Evolutionary conservation across 2,329 filamentous ascomycete species (phyloP).

Genomic region (Mycosphaerella arachidis): DNA sequence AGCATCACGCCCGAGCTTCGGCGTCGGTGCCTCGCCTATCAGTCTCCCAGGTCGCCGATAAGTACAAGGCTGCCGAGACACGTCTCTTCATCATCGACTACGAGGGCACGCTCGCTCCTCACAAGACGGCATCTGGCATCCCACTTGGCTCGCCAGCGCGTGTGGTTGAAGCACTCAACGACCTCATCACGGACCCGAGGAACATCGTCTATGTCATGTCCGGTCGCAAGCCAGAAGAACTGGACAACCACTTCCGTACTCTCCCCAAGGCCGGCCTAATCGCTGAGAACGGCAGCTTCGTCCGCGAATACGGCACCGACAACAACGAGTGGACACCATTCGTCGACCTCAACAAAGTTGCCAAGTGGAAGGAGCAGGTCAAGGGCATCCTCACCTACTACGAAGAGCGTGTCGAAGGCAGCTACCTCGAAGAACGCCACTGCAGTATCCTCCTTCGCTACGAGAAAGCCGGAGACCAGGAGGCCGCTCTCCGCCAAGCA

Average conservation of each 20-base stretch:
- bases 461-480: conserved; percentile 72
- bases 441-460: conserved; percentile 91
- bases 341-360: conserved; percentile 65
- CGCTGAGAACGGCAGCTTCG: conserved; percentile 89
- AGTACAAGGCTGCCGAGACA: conserved; percentile 62
- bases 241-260: conserved; percentile 78
- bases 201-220: conserved; percentile 96
- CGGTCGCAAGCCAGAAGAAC: conserved; percentile 76
- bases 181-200: conserved; percentile 70
- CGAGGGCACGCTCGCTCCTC: conserved; percentile 85
- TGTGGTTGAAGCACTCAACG: conserved; percentile 75
- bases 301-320: conserved; percentile 61
- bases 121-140: conserved; percentile 78
- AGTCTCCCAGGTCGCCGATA: conserved; percentile 56
- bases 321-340: conserved; percentile 69
- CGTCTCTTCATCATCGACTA: conserved; percentile 90
- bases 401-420: conserved; percentile 80
- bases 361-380: conserved; percentile 78
- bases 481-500: conserved; percentile 71
- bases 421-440: conserved; percentile 83
- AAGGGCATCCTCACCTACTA: conserved; percentile 83
- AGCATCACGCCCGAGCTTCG: conserved; percentile 79
- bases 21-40: conserved; percentile 83
- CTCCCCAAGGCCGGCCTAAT: conserved; percentile 83
- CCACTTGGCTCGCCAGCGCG: conserved; percentile 82